A percentile compares a stretch with the other conserved stretches of the same genome.
Evolutionary conservation across 2,329 filamentous ascomycete genomes (phyloP).

Genomic region (Phoma sp.): DNA sequence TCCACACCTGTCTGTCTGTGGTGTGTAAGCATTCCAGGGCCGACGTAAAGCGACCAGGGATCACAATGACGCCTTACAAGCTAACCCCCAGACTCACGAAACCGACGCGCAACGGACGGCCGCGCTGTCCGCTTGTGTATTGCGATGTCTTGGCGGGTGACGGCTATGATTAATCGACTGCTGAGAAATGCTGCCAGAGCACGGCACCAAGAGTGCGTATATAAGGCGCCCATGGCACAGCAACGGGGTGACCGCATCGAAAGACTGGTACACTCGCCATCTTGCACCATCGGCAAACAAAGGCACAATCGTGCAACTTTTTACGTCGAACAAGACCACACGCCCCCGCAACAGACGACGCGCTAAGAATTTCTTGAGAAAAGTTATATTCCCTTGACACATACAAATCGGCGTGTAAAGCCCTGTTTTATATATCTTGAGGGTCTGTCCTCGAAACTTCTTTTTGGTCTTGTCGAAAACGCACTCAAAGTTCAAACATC

Average conservation of each 20-base stretch:
- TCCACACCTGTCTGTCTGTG: constrained; percentile 6
- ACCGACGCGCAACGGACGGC: constrained; percentile 23
- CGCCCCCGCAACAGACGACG: constrained; percentile 20
- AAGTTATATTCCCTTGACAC: constrained; percentile 19
- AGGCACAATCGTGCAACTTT: constrained; percentile 16
- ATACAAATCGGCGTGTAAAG: constrained; percentile 16
- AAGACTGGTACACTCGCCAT: constrained; percentile 9
- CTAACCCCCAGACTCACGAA: constrained; percentile 33
- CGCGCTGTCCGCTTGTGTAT: constrained; percentile 17
- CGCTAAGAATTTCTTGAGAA: constrained; percentile 22
- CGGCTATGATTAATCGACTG: constrained; percentile 29
- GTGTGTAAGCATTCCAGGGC: constrained; percentile 35
- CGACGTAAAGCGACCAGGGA: constrained; percentile 41
- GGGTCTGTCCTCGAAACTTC: background rate
- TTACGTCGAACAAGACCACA: constrained; percentile 15
- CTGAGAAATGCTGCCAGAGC: constrained; percentile 31
- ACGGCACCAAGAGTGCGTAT: constrained; percentile 12
- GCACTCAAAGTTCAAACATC: background rate
- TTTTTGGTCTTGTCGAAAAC: background rate
- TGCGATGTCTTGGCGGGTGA: constrained; percentile 11
- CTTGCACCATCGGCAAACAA: constrained; percentile 36
- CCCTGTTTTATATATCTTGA: constrained; percentile 9
- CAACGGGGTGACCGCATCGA: background rate
- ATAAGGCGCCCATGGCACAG: constrained; percentile 15
- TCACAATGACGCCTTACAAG: constrained; percentile 40